Evolutionary conservation across 345 rosid species (phyloP), one percentile per base, ranked within the genome.

Genomic region (Moringa oleifera): DNA sequence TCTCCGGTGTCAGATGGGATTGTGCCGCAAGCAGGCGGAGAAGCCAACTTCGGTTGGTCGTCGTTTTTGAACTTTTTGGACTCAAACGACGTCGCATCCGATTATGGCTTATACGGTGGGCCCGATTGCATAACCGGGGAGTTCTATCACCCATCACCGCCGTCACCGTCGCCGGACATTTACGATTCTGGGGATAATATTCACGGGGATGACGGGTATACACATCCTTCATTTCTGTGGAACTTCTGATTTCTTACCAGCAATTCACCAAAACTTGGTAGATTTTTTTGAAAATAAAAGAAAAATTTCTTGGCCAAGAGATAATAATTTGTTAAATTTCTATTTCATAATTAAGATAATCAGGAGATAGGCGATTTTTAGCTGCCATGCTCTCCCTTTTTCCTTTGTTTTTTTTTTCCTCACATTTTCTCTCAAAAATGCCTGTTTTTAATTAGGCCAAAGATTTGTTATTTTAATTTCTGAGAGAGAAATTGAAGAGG

Each of bases 221-320:
- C 72, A 52, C 72, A 63, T 0, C 20, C 66, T 36, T 84, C 85
- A 23, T 81, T 79, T 72, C 83, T 84, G 9, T 84, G 89, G 89
- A 84, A 79, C 65, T 84, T 84, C 57, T 77, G 55, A 73, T 33
- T 11, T 33, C 37, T 33, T 33, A 5, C 6, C 37, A 4, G 5
- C 37, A n/a, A n/a, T n/a, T n/a, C n/a, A n/a, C n/a, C n/a, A n/a
- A n/a, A n/a, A n/a, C n/a, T n/a, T n/a, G n/a, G n/a, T n/a, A n/a
- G n/a, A n/a, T n/a, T n/a, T n/a, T n/a, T n/a, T n/a, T n/a, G n/a
- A n/a, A n/a, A n/a, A n/a, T n/a, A n/a, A n/a, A n/a, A n/a, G n/a
- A n/a, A 33, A 33, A 33, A 33, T 33, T 33, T 33, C 37, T 33
- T 5, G 37, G 37, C 11, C 37, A 33, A 33, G 37, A 33, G 37